Conservation (phyloP, 129 eudicot genomes). For the Pittosporum tobira region DNA sequence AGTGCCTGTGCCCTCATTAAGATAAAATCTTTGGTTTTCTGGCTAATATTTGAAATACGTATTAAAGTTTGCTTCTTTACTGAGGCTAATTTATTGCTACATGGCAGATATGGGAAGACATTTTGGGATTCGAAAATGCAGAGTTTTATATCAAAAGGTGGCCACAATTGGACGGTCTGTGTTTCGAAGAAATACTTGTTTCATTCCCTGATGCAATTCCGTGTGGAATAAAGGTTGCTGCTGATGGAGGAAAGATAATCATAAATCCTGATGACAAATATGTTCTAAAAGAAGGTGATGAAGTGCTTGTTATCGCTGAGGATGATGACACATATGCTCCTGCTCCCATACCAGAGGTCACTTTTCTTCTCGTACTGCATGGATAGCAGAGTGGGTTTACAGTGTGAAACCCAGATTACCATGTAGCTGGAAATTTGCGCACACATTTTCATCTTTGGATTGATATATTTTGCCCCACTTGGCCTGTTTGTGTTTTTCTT, state of each 20-base stretch:
- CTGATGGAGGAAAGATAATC: conserved; percentile 77
- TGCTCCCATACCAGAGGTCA: conserved; percentile 72
- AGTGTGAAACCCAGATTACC: too few relatives aligned
- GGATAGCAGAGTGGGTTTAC: too few relatives aligned
- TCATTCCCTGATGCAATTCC: conserved; percentile 98
- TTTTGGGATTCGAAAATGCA: conserved; percentile 96
- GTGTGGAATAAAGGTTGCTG: conserved; percentile 80
- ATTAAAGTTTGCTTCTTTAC: background rate
- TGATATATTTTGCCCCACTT: too few relatives aligned
- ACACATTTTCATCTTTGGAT: background rate
- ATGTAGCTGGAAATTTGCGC: background rate
- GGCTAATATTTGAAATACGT: background rate
- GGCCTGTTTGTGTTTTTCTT: too few relatives aligned
- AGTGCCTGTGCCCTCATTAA: background rate
- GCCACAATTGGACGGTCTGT: conserved; percentile 75
- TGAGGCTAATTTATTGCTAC: conserved; percentile 4
- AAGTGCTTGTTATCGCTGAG: conserved; percentile 94
- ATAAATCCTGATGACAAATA: conserved; percentile 84
- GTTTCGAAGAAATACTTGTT: conserved; percentile 61
- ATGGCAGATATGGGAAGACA: conserved; percentile 96
- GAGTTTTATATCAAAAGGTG: conserved; percentile 94
- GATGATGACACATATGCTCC: conserved; percentile 99
- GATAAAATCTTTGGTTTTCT: background rate
- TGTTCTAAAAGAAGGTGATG: conserved; percentile 77
- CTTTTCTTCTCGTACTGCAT: conserved; percentile 13